A percentile compares a stretch with the other conserved stretches of the same genome.
These are phyloP conservation scores for Pythium biforme DNA, from an alignment of 352 stramenopile species.

Conservation along the genomic window DNA sequence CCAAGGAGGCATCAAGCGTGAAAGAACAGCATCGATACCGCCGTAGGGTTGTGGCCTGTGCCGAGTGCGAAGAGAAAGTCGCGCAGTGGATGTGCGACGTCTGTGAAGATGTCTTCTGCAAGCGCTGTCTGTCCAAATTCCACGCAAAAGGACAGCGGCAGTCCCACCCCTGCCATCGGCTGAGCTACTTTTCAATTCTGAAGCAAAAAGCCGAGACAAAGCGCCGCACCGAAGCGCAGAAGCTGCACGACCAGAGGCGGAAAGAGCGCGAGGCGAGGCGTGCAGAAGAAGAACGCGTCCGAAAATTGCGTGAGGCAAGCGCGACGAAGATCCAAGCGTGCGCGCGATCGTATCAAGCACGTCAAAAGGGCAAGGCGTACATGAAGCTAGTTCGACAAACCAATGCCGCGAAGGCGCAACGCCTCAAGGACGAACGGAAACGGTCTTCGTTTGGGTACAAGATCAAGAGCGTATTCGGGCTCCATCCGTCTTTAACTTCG, in stretches of 20 bases:
- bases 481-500: constrained; percentile 37
- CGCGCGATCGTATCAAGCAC: constrained; percentile 21
- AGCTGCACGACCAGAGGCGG: constrained; percentile 34
- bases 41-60: constrained; percentile 62
- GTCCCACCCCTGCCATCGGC: constrained; percentile 46
- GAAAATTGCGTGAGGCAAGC: constrained; percentile 10
- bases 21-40: constrained; percentile 38
- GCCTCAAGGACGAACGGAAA: constrained; percentile 30
- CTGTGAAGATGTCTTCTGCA: constrained; percentile 68
- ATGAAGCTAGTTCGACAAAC: constrained; percentile 35
- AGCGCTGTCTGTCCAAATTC: constrained; percentile 53
- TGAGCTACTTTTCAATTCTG: constrained; percentile 73
- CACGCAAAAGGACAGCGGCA: constrained; percentile 63
- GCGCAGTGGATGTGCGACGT: constrained; percentile 68
- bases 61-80: constrained; percentile 50
- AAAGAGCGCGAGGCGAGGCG: constrained; percentile 18
- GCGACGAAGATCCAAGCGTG: constrained; percentile 31
- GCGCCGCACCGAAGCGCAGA: constrained; percentile 32
- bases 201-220: constrained; percentile 45
- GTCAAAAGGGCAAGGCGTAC: constrained; percentile 30
- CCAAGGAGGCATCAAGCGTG: neutral
- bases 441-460: constrained; percentile 26
- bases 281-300: constrained; percentile 20
- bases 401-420: constrained; percentile 27
- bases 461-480: constrained; percentile 26